These are phyloP conservation scores for Aspergillus hancockii DNA, from an alignment of 495 filamentous ascomycete genomes.

Conservation along the genomic window DNA sequence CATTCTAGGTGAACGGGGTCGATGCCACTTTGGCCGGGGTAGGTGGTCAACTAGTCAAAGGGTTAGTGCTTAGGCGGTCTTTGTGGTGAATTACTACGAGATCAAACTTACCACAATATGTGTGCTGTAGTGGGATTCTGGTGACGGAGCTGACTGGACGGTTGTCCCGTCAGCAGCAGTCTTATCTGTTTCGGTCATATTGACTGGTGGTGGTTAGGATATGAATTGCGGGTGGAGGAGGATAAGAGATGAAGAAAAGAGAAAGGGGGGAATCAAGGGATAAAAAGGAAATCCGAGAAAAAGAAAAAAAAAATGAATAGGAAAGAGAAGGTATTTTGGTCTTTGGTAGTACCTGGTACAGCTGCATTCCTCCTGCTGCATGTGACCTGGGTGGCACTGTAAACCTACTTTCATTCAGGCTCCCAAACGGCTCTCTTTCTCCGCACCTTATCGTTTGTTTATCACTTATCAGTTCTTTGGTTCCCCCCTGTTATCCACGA, in stretches of 20 bases:
- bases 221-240: conserved; percentile 7
- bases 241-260: conserved; percentile 8
- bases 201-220: conserved; percentile 6
- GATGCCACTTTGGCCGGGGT: conserved; percentile 91
- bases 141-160: conserved; percentile 23
- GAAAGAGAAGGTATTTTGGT: conserved; percentile 3
- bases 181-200: conserved; percentile 26
- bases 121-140: conserved; percentile 39
- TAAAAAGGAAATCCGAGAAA: background rate
- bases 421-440: conserved; percentile 8
- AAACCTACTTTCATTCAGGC: background rate
- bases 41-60: conserved; percentile 68
- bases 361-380: conserved; percentile 14
- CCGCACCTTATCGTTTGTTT: conserved; percentile 21
- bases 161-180: conserved; percentile 23
- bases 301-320: conserved; percentile 9
- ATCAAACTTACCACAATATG: conserved; percentile 42
- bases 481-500: background rate
- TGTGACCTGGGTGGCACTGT: conserved; percentile 17
- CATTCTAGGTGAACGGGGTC: conserved; percentile 86
- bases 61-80: background rate
- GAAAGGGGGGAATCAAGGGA: background rate
- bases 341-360: too few species aligned
- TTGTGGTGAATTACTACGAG: background rate
- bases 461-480: background rate